These are phyloP conservation scores for Zasmidium angulare DNA, from an alignment of 2,329 filamentous ascomycete species.

Conservation along the genomic window DNA sequence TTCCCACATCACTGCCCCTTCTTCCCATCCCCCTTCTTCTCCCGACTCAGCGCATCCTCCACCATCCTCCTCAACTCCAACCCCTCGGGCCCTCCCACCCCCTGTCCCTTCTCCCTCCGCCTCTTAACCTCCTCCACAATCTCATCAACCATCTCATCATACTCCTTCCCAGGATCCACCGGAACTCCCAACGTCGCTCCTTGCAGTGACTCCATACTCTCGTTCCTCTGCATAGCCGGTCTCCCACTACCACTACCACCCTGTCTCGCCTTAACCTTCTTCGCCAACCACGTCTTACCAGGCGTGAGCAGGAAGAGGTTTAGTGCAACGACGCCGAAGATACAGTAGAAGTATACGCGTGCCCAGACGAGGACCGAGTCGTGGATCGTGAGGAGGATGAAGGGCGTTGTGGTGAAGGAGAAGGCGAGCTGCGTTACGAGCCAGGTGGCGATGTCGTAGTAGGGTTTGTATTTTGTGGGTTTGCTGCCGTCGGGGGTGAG, in stretches of 20 bases:
- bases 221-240: conserved; percentile 28
- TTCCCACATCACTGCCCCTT: conserved; percentile 4
- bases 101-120: conserved; percentile 46
- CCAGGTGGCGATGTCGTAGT: conserved; percentile 80
- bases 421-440: conserved; percentile 78
- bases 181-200: conserved; percentile 71
- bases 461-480: conserved; percentile 70
- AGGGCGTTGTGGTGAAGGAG: conserved; percentile 79
- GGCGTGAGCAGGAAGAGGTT: conserved; percentile 79
- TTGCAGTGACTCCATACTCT: conserved; percentile 37
- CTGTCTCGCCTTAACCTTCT: conserved; percentile 40
- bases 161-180: conserved; percentile 70
- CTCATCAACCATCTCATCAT: conserved; percentile 76
- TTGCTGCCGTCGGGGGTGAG: conserved; percentile 71
- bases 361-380: conserved; percentile 75
- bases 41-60: conserved; percentile 43
- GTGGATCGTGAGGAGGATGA: conserved; percentile 74
- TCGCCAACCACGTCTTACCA: conserved; percentile 56
- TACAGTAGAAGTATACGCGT: conserved; percentile 83
- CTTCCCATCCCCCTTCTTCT: conserved; percentile 15
- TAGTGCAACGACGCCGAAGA: conserved; percentile 64
- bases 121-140: conserved; percentile 70
- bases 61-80: conserved; percentile 55
- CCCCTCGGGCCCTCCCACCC: conserved; percentile 44
- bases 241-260: too few relatives aligned